Base-by-base conservation (phyloP, 2,329 filamentous ascomycete genomes). In the Fusarium sp. region DNA sequence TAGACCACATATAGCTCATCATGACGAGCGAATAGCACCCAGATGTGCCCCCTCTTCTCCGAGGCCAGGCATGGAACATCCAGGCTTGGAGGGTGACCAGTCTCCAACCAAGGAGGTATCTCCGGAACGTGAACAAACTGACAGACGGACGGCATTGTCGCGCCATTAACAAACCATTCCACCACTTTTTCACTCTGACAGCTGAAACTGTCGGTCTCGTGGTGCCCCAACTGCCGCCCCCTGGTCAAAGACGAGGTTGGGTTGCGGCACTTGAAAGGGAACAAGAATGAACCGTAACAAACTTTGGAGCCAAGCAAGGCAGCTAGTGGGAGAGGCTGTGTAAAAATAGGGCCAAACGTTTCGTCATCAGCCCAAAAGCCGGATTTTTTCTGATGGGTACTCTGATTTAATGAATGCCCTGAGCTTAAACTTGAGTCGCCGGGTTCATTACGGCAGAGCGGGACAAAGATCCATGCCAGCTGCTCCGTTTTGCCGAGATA, bases 1-100 rank as follows among this genome's bases (percentile, higher is more conserved):
- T 30, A 30, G 27, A 9, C 34, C 34, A 34, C 27, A 34, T 27
- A 20, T 52, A 48, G 37, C 62, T 71, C 71, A 61, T 59, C 34
- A 64, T 71, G 71, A 73, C 70, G 58, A 67, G 43, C 58, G 25
- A 67, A 50, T 27, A 34, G 37, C 45, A 64, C 68, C 37, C 34
- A 35, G 16, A 30, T 50, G 45, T 45, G 43, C 20, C 20, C 43
- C 43, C 43, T 45, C 43, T 23, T 45, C 20, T 16, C 20, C 1
- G 6, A 45, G 43, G 20, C 43, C 25, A 18, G 45, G 30, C 67
- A 73, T 60, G 62, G 62, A 64, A 71, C 34, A 67, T 61, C 32
- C 70, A 67, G 27, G 58, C 66, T 67, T 56, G 30, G 27, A 34
- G 20, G 35, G 27, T 5, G 16, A 18, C 30, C 35, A 5, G 25